Percentiles rank a stretch among this genome's conserved stretches.
Conservation (phyloP, 805 yeast species). For the Vanderwaltozyma verrucispora region DNA sequence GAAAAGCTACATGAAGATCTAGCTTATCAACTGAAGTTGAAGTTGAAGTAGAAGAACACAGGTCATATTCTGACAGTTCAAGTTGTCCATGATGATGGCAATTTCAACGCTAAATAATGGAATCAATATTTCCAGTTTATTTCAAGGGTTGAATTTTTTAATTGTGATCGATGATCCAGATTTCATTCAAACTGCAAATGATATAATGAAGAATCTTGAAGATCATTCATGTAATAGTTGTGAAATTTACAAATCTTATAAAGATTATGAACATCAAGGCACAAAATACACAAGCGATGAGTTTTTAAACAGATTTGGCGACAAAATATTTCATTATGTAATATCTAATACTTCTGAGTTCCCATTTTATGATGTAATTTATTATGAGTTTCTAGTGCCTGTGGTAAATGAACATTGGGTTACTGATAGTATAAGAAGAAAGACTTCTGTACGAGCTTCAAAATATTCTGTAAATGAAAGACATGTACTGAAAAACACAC, state of each 20-base stretch:
- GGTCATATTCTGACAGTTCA: too few species aligned
- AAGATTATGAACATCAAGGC: not conserved
- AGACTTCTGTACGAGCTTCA: conserved; percentile 17
- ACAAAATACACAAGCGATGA: not conserved
- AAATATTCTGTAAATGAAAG: conserved; percentile 61
- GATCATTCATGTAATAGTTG: conserved; percentile 1
- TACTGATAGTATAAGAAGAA: conserved; percentile 10
- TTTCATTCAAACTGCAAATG: not conserved
- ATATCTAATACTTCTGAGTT: conserved; percentile 16
- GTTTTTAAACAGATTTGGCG: not conserved
- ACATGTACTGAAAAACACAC: conserved; percentile 50
- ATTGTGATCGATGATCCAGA: not conserved
- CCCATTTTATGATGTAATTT: conserved; percentile 21
- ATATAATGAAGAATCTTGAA: not conserved
- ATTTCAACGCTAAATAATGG: too few species aligned
- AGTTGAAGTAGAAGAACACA: too few species aligned
- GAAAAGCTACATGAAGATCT: too few species aligned
- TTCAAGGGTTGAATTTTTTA: conserved; percentile 1
- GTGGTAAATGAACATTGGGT: conserved; percentile 24
- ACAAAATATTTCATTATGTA: conserved; percentile 12
- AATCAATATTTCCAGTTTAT: not conserved
- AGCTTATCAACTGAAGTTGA: too few species aligned
- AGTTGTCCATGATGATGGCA: too few species aligned
- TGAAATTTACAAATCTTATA: conserved; percentile 1
- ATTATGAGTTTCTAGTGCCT: conserved; percentile 24